These are phyloP conservation scores for Coemansia sp. DNA, from an alignment of 192 early-diverging fungal genomes.

Conservation along the genomic window DNA sequence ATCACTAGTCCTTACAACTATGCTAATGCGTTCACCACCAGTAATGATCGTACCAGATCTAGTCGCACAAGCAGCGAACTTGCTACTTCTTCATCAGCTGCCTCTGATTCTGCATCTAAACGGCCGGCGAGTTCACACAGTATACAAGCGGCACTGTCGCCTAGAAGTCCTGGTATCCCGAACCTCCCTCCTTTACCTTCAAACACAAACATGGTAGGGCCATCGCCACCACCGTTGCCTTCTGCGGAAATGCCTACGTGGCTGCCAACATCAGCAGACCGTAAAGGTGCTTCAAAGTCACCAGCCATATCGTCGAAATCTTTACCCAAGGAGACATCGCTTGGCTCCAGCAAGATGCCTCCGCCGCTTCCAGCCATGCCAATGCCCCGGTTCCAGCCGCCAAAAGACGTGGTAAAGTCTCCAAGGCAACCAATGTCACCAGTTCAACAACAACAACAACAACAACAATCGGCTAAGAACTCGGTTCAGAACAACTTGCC, in stretches of 20 bases:
- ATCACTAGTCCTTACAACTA: background rate
- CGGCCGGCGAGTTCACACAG: constrained; percentile 23
- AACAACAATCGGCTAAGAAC: constrained; percentile 19
- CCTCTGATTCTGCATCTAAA: background rate
- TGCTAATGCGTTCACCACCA: background rate
- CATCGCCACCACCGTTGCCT: constrained; percentile 36
- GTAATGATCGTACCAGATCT: background rate
- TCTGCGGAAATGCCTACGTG: constrained; percentile 33
- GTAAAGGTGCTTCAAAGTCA: constrained; percentile 11
- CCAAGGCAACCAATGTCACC: no score
- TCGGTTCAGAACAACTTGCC: constrained; percentile 17
- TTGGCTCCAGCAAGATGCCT: background rate
- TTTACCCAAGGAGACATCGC: constrained; percentile 13
- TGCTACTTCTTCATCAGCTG: background rate
- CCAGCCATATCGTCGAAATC: constrained; percentile 11
- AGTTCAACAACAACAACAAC: constrained; percentile 7
- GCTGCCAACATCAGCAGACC: constrained; percentile 19
- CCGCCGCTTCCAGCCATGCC: constrained; percentile 38
- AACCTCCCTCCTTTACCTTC: constrained; percentile 29
- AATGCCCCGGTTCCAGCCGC: constrained; percentile 48
- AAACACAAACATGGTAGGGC: background rate
- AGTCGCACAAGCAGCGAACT: background rate
- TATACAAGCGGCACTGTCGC: constrained; percentile 6
- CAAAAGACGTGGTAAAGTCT: background rate
- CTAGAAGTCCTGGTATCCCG: constrained; percentile 5